phyloP scores from a whole-genome alignment of 257 asterid genomes.

The Ligustrum vulgare region DNA sequence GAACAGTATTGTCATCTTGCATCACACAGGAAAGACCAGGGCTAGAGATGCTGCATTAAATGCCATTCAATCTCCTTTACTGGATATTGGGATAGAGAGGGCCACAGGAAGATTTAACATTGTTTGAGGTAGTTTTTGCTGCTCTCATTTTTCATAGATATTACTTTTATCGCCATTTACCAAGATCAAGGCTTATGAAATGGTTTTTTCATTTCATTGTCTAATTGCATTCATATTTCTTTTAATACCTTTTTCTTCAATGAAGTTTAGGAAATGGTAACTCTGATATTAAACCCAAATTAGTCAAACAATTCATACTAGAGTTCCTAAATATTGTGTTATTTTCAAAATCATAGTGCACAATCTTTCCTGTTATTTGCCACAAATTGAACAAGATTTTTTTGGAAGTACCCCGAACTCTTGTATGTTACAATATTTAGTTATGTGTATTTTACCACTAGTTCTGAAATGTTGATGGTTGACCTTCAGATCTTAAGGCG shows the following conservation, averaged over 20 bases:
- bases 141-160: not conserved
- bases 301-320: not conserved
- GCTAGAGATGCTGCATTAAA: slow-evolving; percentile 96
- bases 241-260: not conserved
- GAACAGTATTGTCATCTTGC: slow-evolving; percentile 20
- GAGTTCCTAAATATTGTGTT: not conserved
- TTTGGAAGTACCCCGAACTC: not conserved
- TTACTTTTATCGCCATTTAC: not conserved
- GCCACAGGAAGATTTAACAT: slow-evolving; percentile 95
- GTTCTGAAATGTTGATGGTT: not conserved
- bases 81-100: slow-evolving; percentile 90
- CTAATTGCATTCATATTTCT: not conserved
- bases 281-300: not conserved
- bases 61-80: slow-evolving; percentile 86
- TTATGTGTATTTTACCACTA: not conserved
- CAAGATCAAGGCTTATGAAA: not conserved
- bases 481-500: not conserved
- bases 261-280: not conserved
- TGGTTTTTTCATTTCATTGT: not conserved
- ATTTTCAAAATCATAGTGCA: not conserved
- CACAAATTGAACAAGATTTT: not conserved
- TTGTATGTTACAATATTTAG: not conserved
- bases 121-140: slow-evolving; percentile 66
- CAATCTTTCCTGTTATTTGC: not conserved
- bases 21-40: slow-evolving; percentile 76